Evolutionary conservation across 306 rosid genomes (phyloP).

Genomic region (Dalbergia cultrata): DNA sequence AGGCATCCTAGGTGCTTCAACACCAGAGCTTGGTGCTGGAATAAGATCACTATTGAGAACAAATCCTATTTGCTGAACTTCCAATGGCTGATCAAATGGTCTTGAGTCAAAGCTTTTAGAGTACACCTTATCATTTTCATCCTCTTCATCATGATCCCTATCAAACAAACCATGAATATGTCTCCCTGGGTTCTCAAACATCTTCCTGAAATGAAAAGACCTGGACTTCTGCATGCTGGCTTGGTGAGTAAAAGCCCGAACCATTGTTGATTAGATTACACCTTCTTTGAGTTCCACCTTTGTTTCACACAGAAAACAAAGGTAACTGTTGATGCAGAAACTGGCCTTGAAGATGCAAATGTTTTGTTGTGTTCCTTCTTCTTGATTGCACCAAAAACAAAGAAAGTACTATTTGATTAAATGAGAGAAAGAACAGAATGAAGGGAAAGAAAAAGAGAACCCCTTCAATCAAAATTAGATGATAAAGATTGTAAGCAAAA

Average conservation of each 20-base stretch:
- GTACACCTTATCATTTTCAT: slow-evolving; percentile 32
- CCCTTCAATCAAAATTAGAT: slow-evolving; percentile 48
- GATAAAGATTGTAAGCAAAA: slow-evolving; percentile 28
- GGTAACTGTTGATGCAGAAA: slow-evolving; percentile 4
- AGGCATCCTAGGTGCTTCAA: slow-evolving; percentile 41
- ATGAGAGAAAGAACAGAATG: slow-evolving; percentile 34
- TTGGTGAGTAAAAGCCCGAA: slow-evolving; percentile 62
- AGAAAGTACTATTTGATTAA: slow-evolving; percentile 18
- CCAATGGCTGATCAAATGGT: not conserved
- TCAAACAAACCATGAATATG: slow-evolving; percentile 66
- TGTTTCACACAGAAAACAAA: slow-evolving; percentile 39
- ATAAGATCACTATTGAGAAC: slow-evolving; percentile 21
- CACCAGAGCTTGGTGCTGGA: slow-evolving; percentile 42
- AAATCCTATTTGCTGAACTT: slow-evolving; percentile 41
- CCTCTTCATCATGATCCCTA: slow-evolving; percentile 47
- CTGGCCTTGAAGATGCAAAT: not conserved
- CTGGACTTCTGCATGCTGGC: slow-evolving; percentile 64
- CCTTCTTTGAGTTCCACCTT: slow-evolving; percentile 37
- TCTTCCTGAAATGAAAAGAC: slow-evolving; percentile 76
- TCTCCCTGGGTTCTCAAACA: slow-evolving; percentile 73
- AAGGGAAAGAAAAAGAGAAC: slow-evolving; percentile 8
- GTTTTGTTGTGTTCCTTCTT: slow-evolving; percentile 36
- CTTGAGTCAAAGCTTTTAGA: slow-evolving; percentile 49
- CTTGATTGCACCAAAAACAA: not conserved
- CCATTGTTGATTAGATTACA: slow-evolving; percentile 58